Base-by-base conservation (phyloP, 176 grass and related monocot species). In the Oryza officinalis region DNA sequence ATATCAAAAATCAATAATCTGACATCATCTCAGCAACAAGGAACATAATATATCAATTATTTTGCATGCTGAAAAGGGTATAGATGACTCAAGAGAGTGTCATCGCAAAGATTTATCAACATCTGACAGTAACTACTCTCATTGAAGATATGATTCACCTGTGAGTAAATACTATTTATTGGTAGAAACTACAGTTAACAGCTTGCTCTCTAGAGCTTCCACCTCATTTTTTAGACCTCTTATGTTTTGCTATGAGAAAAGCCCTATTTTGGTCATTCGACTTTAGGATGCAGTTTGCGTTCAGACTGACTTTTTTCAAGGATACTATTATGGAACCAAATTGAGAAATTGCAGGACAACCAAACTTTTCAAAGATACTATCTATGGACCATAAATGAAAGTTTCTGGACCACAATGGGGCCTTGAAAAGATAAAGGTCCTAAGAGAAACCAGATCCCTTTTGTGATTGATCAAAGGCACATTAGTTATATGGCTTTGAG, bases 1-100 rank as follows among this genome's bases (percentile, higher is more conserved):
- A 60, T 64, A 68, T 79, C 81, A 75, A 69, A 74, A 65, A 14
- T 43, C 13, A 59, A 74, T 22, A 79, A 76, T 64, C 22, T 74
- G 43, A 50, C 26, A 49, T 47, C 9, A 60, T 69, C 67, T 40
- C 60, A 65, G 57, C 70, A 83, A 64, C 22, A 22, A 70, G 18
- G 43, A 86, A 86, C 32, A 18, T 31, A 71, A 18, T 63, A 63
- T 35, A 65, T 27, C 3, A 81, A 71, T 71, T 64, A 77, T 3
- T 50, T 81, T 64, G 65, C 65, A 77, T 8, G 43, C 13, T 13
- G 26, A 84, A 83, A 67, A 79, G 32, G 23, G 59, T 60, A 73
- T 15, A 33, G 49, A 79, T 78, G 54, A 26, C 15, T 88, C 26
- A 73, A 67, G 32, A 79, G 47, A 79, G 33, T 6, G 20, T 41